Evolutionary conservation across 192 early-diverging fungal species (phyloP).

Genomic region (Rhizoclosmatium globosum): DNA sequence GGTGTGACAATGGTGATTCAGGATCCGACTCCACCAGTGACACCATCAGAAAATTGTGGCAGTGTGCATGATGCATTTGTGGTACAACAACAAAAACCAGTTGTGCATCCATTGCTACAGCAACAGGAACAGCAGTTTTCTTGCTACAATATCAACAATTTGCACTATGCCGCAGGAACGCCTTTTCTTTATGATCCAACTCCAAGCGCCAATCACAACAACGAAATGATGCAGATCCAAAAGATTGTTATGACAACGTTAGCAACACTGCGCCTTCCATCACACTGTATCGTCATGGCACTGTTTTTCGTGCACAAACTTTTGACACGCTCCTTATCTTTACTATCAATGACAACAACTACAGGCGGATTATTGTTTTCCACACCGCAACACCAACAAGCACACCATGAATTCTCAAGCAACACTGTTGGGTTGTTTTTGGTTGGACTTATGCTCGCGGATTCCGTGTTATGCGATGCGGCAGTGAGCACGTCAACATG

Average conservation of each 20-base stretch:
- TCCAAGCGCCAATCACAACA: not conserved
- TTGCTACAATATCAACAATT: too few relatives aligned
- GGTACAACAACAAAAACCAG: too few relatives aligned
- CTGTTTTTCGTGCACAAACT: slow-evolving; percentile 25
- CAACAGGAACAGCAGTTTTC: too few relatives aligned
- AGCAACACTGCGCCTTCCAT: slow-evolving; percentile 13
- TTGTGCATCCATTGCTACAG: too few relatives aligned
- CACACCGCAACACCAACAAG: not conserved
- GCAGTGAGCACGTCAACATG: slow-evolving; percentile 9
- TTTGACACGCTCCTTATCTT: not conserved
- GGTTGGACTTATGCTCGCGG: slow-evolving; percentile 19
- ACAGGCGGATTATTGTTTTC: not conserved
- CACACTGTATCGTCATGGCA: slow-evolving; percentile 15
- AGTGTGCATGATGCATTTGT: too few relatives aligned
- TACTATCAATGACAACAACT: not conserved
- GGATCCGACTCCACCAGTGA: too few relatives aligned
- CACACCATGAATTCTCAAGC: not conserved
- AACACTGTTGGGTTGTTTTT: slow-evolving; percentile 4
- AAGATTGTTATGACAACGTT: slow-evolving; percentile 24
- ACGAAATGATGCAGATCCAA: slow-evolving; percentile 18
- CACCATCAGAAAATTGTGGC: too few relatives aligned
- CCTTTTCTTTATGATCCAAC: not conserved
- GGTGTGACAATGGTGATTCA: too few relatives aligned
- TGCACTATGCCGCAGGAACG: not conserved
- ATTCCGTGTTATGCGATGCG: slow-evolving; percentile 19